A percentile compares a stretch with the other conserved stretches of the same genome.
Conservation (phyloP, 371 early-diverging fungal genomes). For the Rhizomucor pusillus region DNA sequence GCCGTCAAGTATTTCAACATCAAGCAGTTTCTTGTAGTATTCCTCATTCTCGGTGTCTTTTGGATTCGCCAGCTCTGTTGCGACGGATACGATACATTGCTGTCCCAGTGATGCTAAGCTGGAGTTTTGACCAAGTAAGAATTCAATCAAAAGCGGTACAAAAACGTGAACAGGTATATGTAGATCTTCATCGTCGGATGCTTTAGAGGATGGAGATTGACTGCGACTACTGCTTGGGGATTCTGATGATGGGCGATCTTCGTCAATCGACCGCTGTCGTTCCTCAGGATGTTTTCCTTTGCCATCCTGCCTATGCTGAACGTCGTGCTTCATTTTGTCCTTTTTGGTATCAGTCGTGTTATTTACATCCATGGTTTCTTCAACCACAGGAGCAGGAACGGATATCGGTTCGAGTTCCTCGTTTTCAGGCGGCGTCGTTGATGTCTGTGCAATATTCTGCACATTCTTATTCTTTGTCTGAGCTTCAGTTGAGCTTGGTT, state of each 20-base stretch:
- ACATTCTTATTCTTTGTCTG: neutral
- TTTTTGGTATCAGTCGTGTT: neutral
- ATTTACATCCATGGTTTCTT: constrained; percentile 2
- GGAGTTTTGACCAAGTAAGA: constrained; percentile 54
- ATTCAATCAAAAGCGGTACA: constrained; percentile 40
- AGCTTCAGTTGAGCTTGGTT: constrained; percentile 1
- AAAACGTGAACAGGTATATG: constrained; percentile 37
- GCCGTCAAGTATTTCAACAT: constrained; percentile 54
- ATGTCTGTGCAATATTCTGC: neutral
- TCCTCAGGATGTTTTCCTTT: constrained; percentile 6
- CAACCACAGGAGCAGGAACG: constrained; percentile 12
- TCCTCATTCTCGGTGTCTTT: constrained; percentile 14
- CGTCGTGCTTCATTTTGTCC: constrained; percentile 1
- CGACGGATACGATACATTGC: constrained; percentile 48
- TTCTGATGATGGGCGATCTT: neutral
- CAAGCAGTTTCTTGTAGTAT: constrained; percentile 34
- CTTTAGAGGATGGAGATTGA: neutral
- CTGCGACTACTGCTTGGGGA: neutral
- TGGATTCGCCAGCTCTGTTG: constrained; percentile 36
- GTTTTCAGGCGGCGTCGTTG: neutral
- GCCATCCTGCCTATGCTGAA: neutral
- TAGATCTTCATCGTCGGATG: constrained; percentile 1
- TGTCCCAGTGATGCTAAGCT: constrained; percentile 46
- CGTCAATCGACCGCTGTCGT: neutral
- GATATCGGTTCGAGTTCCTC: constrained; percentile 17